Base-by-base conservation (phyloP, 2,329 filamentous ascomycete species). In the Scedosporium minutisporum region DNA sequence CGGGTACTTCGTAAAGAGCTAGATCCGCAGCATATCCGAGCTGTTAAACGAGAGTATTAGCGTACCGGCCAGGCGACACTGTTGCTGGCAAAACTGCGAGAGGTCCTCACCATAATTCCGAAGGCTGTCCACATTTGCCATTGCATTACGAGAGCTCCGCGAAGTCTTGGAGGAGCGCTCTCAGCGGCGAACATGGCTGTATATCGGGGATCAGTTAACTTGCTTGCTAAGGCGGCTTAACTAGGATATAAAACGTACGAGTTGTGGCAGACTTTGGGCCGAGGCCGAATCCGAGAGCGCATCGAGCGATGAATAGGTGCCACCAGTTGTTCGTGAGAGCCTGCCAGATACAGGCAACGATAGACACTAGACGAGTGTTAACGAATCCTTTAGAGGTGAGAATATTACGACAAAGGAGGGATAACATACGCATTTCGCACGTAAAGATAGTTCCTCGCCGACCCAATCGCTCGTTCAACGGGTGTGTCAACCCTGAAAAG, bases 231-330 rank as follows among this genome's bases (percentile, higher is more conserved):
- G 18, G 14, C 4, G 6, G 14, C 12, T n/a, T 53, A 6, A 29
- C 12, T 14, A 3, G 44, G 44, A 48, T 48, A 21, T 48, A 4
- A 14, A 21, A 46, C 61, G 41, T 53, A 63, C 61, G 76, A 4
- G 87, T 86, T 0, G 88, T 90, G 0, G 87, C 85, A 0, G 84
- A 84, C 71, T 90, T 90, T 21, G 86, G 83, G 0, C 87, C 87
- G 62, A 90, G 88, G 1, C 86, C 87, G 25, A 91, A 80, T 0
- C 89, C 89, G 23, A 91, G 80, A 23, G 80, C 75, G 69, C 91
- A 89, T 12, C 89, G 82, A 5, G 87, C 85, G 61, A 89, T 81
- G 68, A 91, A 87, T 78, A 91, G 82, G 67, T 88, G 83, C 79
- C 82, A 87, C 87, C 77, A 79, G 4, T 70, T 76, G 60, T 77